phyloP scores from a whole-genome alignment of 768 basidiomycete species.

The Podaxis sp. region DNA sequence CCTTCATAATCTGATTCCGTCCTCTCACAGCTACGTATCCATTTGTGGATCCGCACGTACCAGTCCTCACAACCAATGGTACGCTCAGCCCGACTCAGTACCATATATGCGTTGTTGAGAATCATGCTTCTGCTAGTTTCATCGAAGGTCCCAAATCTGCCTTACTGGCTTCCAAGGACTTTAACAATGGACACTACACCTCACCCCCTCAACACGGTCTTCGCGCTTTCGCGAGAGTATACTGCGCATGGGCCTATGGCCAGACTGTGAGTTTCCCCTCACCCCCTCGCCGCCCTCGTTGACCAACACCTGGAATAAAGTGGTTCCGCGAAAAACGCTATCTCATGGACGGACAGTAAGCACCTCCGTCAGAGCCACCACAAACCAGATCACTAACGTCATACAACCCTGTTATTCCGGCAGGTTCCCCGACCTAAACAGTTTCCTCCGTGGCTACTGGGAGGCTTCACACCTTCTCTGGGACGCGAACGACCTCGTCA shows the following conservation, averaged over 20 bases:
- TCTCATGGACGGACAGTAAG: conserved; percentile 41
- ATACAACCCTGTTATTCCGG: background rate
- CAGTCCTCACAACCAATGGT: conserved; percentile 58
- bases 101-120: background rate
- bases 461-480: conserved; percentile 44
- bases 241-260: conserved; percentile 60
- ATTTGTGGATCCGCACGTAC: conserved; percentile 58
- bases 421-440: conserved; percentile 47
- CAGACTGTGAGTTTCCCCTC: conserved; percentile 39
- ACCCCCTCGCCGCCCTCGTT: background rate
- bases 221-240: conserved; percentile 55
- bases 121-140: conserved; percentile 38
- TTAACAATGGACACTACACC: conserved; percentile 53
- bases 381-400: background rate
- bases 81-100: conserved; percentile 6
- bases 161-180: conserved; percentile 53
- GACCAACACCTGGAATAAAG: conserved; percentile 26
- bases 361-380: background rate
- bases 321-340: conserved; percentile 54
- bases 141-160: conserved; percentile 61
- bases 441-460: conserved; percentile 54
- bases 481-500: conserved; percentile 58
- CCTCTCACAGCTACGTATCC: conserved; percentile 41
- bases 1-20: background rate
- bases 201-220: conserved; percentile 45